Evolutionary conservation across 2,329 filamentous ascomycete species (phyloP).

Genomic region (Penicillium sp.): DNA sequence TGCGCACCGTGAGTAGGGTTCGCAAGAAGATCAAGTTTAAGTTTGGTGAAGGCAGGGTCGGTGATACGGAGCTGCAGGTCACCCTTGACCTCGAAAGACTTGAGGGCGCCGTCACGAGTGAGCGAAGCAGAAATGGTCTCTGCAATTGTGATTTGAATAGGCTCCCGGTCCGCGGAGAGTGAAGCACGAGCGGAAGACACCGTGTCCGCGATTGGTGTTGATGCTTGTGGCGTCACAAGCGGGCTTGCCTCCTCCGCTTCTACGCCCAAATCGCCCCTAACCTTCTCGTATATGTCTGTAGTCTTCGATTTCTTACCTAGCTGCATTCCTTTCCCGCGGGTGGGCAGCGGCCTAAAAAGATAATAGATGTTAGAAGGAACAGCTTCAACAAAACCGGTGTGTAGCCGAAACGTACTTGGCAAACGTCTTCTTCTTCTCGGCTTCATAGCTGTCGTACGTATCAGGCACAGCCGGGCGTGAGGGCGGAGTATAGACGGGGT

Average conservation of each 20-base stretch:
- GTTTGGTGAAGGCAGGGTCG: slow-evolving; percentile 85
- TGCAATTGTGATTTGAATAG: slow-evolving; percentile 84
- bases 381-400: not conserved
- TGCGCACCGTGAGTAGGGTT: slow-evolving; percentile 82
- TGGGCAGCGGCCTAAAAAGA: slow-evolving; percentile 60
- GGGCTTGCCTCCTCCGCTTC: slow-evolving; percentile 77
- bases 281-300: slow-evolving; percentile 95
- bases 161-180: slow-evolving; percentile 76
- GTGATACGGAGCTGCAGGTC: slow-evolving; percentile 90
- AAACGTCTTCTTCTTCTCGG: slow-evolving; percentile 92
- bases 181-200: slow-evolving; percentile 63
- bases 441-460: slow-evolving; percentile 92
- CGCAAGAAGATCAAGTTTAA: slow-evolving; percentile 81
- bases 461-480: slow-evolving; percentile 74
- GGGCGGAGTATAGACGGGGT: slow-evolving; percentile 87
- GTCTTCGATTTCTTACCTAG: slow-evolving; percentile 98
- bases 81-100: slow-evolving; percentile 85
- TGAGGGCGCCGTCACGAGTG: slow-evolving; percentile 83
- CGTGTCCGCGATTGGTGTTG: slow-evolving; percentile 58
- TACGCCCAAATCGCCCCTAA: slow-evolving; percentile 86
- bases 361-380: slow-evolving; percentile 4
- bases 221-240: slow-evolving; percentile 65
- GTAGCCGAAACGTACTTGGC: slow-evolving; percentile 66
- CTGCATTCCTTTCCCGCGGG: slow-evolving; percentile 98
- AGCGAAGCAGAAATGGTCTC: slow-evolving; percentile 91